Evolutionary conservation across 495 filamentous ascomycete species (phyloP).

Genomic region (Tuber indicum): DNA sequence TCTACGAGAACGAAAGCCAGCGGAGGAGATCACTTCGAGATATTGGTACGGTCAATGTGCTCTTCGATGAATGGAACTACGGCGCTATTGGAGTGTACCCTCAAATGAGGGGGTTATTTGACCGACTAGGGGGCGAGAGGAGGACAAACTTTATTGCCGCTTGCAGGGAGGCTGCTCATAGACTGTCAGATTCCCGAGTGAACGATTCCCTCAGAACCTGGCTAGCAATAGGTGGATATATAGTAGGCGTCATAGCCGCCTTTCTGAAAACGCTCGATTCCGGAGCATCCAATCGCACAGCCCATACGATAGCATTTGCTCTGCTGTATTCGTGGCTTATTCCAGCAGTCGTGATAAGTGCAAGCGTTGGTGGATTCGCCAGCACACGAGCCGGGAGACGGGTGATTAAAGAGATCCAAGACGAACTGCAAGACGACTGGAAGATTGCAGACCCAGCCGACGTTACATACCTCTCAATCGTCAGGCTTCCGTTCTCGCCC

Average conservation of each 20-base stretch:
- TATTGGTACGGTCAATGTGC: slow-evolving; percentile 2
- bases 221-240: neutral
- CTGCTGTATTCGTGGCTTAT: neutral
- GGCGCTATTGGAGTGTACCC: neutral
- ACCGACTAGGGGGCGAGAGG: neutral
- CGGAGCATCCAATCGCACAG: neutral
- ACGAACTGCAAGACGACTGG: neutral
- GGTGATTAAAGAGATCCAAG: neutral
- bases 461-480: neutral
- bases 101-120: neutral
- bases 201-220: slow-evolving; percentile 6
- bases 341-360: slow-evolving; percentile 1
- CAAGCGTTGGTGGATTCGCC: slow-evolving; percentile 8
- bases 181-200: slow-evolving; percentile 7
- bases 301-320: slow-evolving; percentile 9
- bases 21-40: neutral
- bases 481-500: neutral
- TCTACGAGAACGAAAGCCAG: neutral
- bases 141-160: slow-evolving; percentile 6
- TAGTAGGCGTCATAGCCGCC: neutral
- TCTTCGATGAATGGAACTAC: slow-evolving; percentile 10
- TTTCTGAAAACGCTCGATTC: neutral
- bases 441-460: neutral
- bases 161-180: slow-evolving; percentile 1
- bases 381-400: neutral